Conservation (phyloP, 225 moss, liverwort and hornwort species). For the Bryum argenteum region DNA sequence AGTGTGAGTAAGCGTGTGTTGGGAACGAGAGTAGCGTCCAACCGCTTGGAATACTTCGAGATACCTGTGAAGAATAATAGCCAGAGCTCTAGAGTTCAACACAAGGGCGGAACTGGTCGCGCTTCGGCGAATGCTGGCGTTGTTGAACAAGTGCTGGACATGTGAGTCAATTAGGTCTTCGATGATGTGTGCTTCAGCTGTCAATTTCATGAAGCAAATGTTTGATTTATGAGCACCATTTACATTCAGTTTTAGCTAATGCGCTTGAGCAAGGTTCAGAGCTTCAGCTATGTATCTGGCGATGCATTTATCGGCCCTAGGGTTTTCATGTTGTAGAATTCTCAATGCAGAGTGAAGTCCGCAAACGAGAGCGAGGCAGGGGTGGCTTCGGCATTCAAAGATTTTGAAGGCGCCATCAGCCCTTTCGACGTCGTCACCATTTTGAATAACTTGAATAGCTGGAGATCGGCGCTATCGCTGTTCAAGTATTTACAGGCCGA, state of each 20-base stretch:
- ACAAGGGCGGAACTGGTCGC: constrained; percentile 30
- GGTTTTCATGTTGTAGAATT: constrained; percentile 3
- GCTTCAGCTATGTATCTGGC: background rate
- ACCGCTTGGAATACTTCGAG: constrained; percentile 41
- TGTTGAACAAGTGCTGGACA: constrained; percentile 46
- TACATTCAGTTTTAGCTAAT: constrained; percentile 1
- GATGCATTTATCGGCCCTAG: background rate
- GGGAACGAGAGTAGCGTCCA: constrained; percentile 30
- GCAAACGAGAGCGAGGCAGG: constrained; percentile 61
- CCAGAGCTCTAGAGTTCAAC: constrained; percentile 19
- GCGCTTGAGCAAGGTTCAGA: background rate
- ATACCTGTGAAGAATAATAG: constrained; percentile 33
- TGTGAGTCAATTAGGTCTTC: constrained; percentile 39
- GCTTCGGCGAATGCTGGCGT: constrained; percentile 29
- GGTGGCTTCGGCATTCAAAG: constrained; percentile 59
- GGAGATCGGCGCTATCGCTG: constrained; percentile 67
- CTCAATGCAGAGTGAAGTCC: constrained; percentile 47
- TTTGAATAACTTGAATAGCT: constrained; percentile 63
- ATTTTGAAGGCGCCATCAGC: constrained; percentile 50
- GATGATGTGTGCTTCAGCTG: background rate
- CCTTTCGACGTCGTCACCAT: constrained; percentile 65
- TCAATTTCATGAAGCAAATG: background rate
- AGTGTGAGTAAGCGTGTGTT: constrained; percentile 46
- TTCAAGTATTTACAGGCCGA: constrained; percentile 75
- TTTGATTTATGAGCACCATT: background rate